A percentile compares a stretch with the other conserved stretches of the same genome.
phyloP scores from a whole-genome alignment of 192 early-diverging fungal species.

The Chytriomyces hyalinus region DNA sequence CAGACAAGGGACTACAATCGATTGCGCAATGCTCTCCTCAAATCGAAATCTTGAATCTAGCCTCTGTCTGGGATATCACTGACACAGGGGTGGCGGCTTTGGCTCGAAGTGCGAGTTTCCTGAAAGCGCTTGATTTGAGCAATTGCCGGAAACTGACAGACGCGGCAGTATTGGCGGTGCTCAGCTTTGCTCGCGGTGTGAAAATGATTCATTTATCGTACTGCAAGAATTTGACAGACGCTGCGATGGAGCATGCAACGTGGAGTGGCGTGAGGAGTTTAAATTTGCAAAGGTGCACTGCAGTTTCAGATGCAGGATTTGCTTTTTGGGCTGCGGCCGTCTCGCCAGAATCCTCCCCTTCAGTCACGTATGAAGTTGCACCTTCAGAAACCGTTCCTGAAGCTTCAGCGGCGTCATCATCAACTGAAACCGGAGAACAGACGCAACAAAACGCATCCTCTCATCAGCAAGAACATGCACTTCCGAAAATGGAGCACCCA shows the following conservation, averaged over 20 bases:
- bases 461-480: background rate
- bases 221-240: slow-evolving; percentile 77
- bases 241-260: slow-evolving; percentile 58
- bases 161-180: slow-evolving; percentile 57
- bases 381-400: background rate
- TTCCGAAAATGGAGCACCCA: background rate
- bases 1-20: slow-evolving; percentile 59
- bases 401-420: background rate
- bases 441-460: background rate
- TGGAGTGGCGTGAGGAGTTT: slow-evolving; percentile 61
- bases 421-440: background rate
- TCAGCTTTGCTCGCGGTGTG: slow-evolving; percentile 49
- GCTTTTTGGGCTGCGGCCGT: slow-evolving; percentile 40
- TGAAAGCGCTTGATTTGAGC: slow-evolving; percentile 68
- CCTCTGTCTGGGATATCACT: slow-evolving; percentile 74
- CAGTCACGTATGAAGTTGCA: slow-evolving; percentile 33
- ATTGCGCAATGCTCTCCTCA: slow-evolving; percentile 49
- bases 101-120: slow-evolving; percentile 45
- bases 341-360: slow-evolving; percentile 9
- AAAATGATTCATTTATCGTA: slow-evolving; percentile 63
- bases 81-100: slow-evolving; percentile 63
- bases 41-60: slow-evolving; percentile 59
- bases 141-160: slow-evolving; percentile 82
- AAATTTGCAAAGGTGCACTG: slow-evolving; percentile 79
- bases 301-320: slow-evolving; percentile 72